Evolutionary conservation across 2,329 filamentous ascomycete species (phyloP).

Genomic region (Colletotrichum chlorophyti): DNA sequence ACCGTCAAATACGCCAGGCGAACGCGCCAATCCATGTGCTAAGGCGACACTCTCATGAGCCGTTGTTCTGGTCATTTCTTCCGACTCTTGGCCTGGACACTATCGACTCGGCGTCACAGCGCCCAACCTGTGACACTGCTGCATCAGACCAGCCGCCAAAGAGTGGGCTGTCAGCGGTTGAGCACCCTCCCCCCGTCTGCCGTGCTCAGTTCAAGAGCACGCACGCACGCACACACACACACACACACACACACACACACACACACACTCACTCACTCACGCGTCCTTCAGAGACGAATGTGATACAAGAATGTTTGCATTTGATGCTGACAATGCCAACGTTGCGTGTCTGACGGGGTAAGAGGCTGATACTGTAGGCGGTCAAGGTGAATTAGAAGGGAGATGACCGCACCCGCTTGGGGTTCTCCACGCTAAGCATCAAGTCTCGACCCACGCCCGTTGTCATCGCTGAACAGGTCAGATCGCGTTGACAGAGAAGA

Average conservation of each 20-base stretch:
- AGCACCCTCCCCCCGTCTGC: neutral
- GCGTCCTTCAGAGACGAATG: no score
- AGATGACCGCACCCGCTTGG: no score
- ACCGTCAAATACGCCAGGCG: slow-evolving; percentile 1
- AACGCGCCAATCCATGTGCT: slow-evolving; percentile 3
- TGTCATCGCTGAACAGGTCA: no score
- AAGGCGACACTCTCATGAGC: neutral
- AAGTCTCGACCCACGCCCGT: no score
- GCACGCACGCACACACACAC: slow-evolving; percentile 12
- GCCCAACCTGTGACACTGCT: neutral
- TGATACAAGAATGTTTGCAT: no score
- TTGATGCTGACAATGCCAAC: no score
- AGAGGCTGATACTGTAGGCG: slow-evolving; percentile 10
- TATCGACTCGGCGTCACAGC: slow-evolving; percentile 9
- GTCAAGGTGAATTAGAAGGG: neutral
- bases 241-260: no score
- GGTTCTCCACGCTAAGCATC: no score
- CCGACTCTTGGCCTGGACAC: slow-evolving; percentile 3
- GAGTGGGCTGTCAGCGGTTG: neutral
- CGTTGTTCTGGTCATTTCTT: neutral
- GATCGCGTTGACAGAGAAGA: no score
- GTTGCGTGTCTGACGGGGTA: slow-evolving; percentile 2
- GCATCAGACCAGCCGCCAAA: slow-evolving; percentile 6
- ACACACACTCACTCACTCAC: no score
- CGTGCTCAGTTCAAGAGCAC: slow-evolving; percentile 8